A percentile compares a stretch with the other conserved stretches of the same genome.
phyloP scores from a whole-genome alignment of 148 eudicot species.

The Vaccinium darrowii region DNA sequence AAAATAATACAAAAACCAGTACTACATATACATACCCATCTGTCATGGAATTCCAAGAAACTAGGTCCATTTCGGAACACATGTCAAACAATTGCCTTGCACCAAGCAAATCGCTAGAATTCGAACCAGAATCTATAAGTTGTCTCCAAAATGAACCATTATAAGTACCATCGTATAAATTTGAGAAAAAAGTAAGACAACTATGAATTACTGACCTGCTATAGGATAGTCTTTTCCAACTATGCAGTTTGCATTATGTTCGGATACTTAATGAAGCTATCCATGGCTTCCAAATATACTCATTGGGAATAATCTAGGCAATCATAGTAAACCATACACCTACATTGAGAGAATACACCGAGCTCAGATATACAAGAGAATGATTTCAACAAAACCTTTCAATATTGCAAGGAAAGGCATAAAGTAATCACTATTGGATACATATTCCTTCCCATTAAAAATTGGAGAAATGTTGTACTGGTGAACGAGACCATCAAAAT shows the following conservation, averaged over 20 bases:
- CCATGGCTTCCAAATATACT: conserved; percentile 91
- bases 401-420: conserved; percentile 80
- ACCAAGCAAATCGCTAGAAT: no score
- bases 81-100: no score
- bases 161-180: no score
- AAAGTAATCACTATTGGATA: conserved; percentile 67
- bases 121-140: no score
- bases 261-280: conserved; percentile 78
- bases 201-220: conserved; percentile 46
- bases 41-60: no score
- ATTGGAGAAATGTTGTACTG: no score
- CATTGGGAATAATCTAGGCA: conserved; percentile 79
- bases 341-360: background rate
- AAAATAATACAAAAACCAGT: no score
- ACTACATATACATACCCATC: no score
- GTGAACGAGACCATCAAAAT: background rate
- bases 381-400: conserved; percentile 45
- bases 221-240: conserved; percentile 84
- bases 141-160: no score
- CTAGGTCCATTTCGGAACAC: no score
- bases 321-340: background rate
- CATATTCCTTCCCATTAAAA: no score
- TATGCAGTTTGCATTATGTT: conserved; percentile 67
- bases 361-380: background rate
- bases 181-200: background rate